Evolutionary conservation across 2,329 filamentous ascomycete species (phyloP).

Genomic region (Penicillium sp.): DNA sequence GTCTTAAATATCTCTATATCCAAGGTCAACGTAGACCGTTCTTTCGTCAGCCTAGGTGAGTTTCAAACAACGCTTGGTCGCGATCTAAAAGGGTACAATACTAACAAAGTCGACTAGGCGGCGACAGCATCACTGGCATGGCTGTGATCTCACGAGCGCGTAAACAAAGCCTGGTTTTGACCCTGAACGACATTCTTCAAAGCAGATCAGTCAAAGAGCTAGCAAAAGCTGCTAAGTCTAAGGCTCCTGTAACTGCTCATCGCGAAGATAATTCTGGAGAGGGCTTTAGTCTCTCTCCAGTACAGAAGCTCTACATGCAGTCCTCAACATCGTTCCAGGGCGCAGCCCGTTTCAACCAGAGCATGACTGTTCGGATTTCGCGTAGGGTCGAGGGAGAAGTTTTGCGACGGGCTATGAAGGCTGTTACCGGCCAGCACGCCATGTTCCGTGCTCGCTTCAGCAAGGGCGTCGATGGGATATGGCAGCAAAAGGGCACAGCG

Average conservation of each 20-base stretch:
- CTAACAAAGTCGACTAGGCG: constrained; percentile 27
- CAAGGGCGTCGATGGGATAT: constrained; percentile 19
- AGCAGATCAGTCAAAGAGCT: constrained; percentile 33
- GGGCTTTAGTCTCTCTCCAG: constrained; percentile 34
- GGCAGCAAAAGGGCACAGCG: constrained; percentile 29
- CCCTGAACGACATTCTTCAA: constrained; percentile 37
- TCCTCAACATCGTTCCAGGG: constrained; percentile 23
- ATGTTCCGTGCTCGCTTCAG: constrained; percentile 37
- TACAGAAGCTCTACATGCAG: constrained; percentile 36
- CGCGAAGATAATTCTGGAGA: constrained; percentile 29
- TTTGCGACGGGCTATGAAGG: constrained; percentile 28
- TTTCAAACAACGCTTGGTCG: background rate
- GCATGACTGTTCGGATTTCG: constrained; percentile 34
- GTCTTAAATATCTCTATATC: constrained; percentile 36
- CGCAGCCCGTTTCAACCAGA: constrained; percentile 34
- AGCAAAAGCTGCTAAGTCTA: constrained; percentile 24
- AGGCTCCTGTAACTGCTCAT: constrained; percentile 10
- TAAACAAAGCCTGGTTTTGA: constrained; percentile 34
- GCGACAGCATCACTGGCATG: constrained; percentile 44
- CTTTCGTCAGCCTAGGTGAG: constrained; percentile 40
- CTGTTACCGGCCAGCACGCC: constrained; percentile 33
- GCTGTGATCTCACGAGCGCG: constrained; percentile 39
- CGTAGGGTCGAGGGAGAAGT: constrained; percentile 23
- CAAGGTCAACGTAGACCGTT: constrained; percentile 35
- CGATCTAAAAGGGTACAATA: background rate